These are phyloP conservation scores for Boletus sp. DNA, from an alignment of 768 basidiomycete genomes.

Conservation along the genomic window DNA sequence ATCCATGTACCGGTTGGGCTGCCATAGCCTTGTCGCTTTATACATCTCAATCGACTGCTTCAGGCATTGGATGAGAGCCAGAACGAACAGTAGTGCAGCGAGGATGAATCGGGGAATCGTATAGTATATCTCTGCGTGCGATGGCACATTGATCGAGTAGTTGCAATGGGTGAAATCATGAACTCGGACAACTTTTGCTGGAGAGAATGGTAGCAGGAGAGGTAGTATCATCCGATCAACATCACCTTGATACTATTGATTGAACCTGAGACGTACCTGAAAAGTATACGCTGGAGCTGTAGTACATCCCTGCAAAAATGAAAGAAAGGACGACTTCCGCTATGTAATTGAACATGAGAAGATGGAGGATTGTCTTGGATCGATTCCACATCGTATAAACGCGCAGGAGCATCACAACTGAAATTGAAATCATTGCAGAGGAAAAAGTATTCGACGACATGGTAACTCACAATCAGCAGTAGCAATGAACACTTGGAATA, in stretches of 20 bases:
- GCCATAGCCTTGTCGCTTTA: neutral
- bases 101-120: neutral
- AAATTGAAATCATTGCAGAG: neutral
- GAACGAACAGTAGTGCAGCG: neutral
- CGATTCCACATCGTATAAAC: conserved; percentile 11
- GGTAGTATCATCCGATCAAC: neutral
- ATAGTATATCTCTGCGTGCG: neutral
- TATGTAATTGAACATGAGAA: conserved; percentile 1
- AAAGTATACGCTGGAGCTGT: neutral
- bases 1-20: neutral
- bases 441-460: accelerated
- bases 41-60: conserved; percentile 3
- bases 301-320: neutral
- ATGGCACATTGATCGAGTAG: neutral
- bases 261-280: neutral
- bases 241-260: neutral
- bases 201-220: neutral
- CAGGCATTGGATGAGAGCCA: neutral
- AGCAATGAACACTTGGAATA: conserved; percentile 4
- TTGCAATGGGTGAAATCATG: neutral
- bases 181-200: neutral
- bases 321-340: neutral
- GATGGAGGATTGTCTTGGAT: conserved; percentile 2
- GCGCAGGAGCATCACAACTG: conserved; percentile 12
- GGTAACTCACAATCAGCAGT: conserved; percentile 9